Percentiles rank a stretch among this genome's conserved stretches.
phyloP scores from a whole-genome alignment of 2,329 filamentous ascomycete species.

The Diaporthe longicolla region DNA sequence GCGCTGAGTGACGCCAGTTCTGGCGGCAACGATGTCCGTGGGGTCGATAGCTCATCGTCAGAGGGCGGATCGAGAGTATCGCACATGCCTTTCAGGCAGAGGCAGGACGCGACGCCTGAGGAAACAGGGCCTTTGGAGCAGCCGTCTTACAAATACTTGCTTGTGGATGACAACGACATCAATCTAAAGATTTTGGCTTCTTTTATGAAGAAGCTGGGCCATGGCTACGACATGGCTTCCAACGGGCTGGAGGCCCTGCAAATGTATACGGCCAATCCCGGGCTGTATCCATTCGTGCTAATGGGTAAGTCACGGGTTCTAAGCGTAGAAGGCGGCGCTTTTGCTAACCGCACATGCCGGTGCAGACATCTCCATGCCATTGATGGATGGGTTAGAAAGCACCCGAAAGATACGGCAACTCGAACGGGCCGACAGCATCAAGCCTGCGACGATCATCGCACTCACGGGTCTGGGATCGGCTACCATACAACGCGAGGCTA shows the following conservation, averaged over 20 bases:
- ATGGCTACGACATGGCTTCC: conserved; percentile 57
- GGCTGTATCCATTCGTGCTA: conserved; percentile 60
- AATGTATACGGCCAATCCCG: conserved; percentile 52
- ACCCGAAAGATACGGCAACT: conserved; percentile 48
- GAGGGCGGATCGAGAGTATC: background rate
- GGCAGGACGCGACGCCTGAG: background rate
- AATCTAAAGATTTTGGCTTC: conserved; percentile 55
- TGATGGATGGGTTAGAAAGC: conserved; percentile 52
- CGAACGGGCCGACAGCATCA: conserved; percentile 43
- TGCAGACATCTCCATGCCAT: conserved; percentile 50
- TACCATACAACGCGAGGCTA: conserved; percentile 60
- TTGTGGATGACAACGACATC: conserved; percentile 60
- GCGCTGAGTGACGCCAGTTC: background rate
- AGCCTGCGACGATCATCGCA: conserved; percentile 60
- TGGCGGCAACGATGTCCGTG: background rate
- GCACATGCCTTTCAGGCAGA: background rate
- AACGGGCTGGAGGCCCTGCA: conserved; percentile 65
- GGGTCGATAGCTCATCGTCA: background rate
- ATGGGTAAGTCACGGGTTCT: conserved; percentile 55
- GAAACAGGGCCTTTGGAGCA: background rate
- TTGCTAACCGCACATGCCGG: background rate
- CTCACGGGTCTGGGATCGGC: conserved; percentile 62
- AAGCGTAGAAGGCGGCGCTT: background rate
- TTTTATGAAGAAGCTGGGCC: conserved; percentile 55
- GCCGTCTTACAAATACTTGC: conserved; percentile 46